Evolutionary conservation across 352 stramenopile genomes (phyloP).

Genomic region (Pelagophyceae sp.): DNA sequence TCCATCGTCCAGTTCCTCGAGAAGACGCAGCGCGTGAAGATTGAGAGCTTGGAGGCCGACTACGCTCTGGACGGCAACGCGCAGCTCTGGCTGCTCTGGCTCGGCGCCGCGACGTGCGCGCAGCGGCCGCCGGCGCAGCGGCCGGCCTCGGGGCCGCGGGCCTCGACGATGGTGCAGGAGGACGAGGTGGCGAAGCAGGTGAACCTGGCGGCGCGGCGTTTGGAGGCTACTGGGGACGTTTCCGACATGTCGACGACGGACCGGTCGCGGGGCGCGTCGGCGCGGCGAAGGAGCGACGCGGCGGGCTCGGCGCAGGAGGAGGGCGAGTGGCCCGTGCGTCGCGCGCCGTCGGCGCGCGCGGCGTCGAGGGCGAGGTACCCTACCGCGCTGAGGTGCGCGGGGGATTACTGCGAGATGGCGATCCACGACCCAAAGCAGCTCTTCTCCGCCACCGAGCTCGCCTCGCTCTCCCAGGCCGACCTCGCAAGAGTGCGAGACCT

Average conservation of each 20-base stretch:
- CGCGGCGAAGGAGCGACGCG: too few relatives aligned
- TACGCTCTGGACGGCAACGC: slow-evolving; percentile 31
- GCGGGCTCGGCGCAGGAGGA: not conserved
- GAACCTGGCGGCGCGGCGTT: not conserved
- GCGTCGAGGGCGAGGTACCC: slow-evolving; percentile 5
- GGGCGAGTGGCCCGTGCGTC: not conserved
- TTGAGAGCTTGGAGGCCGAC: slow-evolving; percentile 26
- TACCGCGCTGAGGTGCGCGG: slow-evolving; percentile 17
- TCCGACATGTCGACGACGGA: too few relatives aligned
- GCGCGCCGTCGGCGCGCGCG: not conserved
- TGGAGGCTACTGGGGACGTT: not conserved
- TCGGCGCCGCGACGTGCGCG: slow-evolving; percentile 7
- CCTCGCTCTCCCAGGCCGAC: slow-evolving; percentile 49
- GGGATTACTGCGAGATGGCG: slow-evolving; percentile 11
- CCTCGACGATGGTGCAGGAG: not conserved
- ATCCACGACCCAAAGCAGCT: slow-evolving; percentile 25
- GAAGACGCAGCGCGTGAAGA: slow-evolving; percentile 20
- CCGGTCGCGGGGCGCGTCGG: too few relatives aligned
- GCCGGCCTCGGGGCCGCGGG: not conserved
- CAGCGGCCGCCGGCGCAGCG: not conserved
- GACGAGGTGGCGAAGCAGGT: not conserved
- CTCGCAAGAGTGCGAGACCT: slow-evolving; percentile 44
- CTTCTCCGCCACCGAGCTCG: slow-evolving; percentile 39
- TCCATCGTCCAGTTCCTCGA: slow-evolving; percentile 25
- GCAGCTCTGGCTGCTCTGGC: slow-evolving; percentile 26